Percentiles rank a stretch among this genome's conserved stretches.
Conservation (phyloP, 2,329 filamentous ascomycete species). For the Neopestalotiopsis rosae region DNA sequence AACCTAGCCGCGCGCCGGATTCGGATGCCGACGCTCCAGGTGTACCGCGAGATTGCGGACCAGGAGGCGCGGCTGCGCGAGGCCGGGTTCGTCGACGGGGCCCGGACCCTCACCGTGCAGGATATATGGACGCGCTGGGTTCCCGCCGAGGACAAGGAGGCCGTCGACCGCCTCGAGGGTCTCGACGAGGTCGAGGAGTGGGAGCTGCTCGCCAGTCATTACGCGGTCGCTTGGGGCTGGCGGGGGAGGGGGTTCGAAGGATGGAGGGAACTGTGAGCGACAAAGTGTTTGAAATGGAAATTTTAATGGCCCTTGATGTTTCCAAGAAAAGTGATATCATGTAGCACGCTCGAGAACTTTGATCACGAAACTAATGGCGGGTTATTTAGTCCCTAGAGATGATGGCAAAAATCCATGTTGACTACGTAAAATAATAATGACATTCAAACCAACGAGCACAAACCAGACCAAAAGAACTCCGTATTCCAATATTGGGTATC, state of each 20-base stretch:
- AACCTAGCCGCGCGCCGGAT: constrained; percentile 87
- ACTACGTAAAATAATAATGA: not conserved
- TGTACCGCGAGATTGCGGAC: constrained; percentile 70
- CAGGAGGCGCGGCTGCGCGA: constrained; percentile 71
- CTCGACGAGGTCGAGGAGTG: constrained; percentile 97
- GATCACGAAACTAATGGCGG: too few species aligned
- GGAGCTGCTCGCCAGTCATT: constrained; percentile 84
- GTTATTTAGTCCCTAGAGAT: not conserved
- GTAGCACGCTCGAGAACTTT: too few species aligned
- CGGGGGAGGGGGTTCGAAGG: constrained; percentile 53
- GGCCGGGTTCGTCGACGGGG: constrained; percentile 64
- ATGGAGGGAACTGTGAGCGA: not conserved
- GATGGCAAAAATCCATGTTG: not conserved
- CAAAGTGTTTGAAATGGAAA: not conserved
- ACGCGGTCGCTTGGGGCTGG: constrained; percentile 90
- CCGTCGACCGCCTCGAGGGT: constrained; percentile 81
- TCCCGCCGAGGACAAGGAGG: constrained; percentile 70
- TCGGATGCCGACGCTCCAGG: constrained; percentile 79
- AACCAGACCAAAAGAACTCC: not conserved
- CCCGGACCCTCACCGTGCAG: constrained; percentile 51
- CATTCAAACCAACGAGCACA: not conserved
- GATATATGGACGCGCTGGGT: constrained; percentile 82
- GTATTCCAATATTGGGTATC: constrained; percentile 7
- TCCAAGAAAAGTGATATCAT: too few species aligned
- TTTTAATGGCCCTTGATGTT: too few species aligned